Base-by-base conservation (phyloP, 106 monocot genomes). In the Dioscorea dumetorum region DNA sequence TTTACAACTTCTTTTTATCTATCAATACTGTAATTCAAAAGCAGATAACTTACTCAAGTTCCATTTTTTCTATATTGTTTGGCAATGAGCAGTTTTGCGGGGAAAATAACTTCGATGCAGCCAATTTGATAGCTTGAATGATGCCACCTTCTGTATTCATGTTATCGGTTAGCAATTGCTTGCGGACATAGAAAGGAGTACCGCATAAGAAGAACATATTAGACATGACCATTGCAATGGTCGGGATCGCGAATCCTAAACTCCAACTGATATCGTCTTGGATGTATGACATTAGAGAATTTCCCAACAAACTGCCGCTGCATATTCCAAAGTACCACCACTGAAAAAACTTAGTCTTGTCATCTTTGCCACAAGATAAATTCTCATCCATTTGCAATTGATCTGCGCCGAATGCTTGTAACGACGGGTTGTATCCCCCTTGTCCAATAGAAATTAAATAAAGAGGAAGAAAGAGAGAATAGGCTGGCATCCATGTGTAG, bases 281-380 rank as follows among this genome's bases (percentile, higher is more conserved):
- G 33, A 97, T 63, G 58, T 97, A 97, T 5, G 97, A 81, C 86
- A 92, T 92, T 71, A 82, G 56, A 3, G 86, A 82, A 59, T 89
- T 92, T 5, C 97, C 97, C 62, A 92, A 61, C 28, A 92, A 80
- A 66, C 91, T 92, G 9, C 97, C 97, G 22, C 76, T 82, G 74
- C 92, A 92, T 5, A 97, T 81, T 24, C 97, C 97, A 17, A 97
- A 89, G 78, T 97, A 97, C 97, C 97, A 97, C 89, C 97, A 97
- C 60, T 92, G 86, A 74, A 97, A 97, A 74, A 92, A 97, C 23
- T 54, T 76, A 24, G 22, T 67, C 22, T 60, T 74, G 6, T 81
- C 83, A 41, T 70, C 81, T 34, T 54, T 68, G 57, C 60, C 21
- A 24, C 62, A 35, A n/a, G 21, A 20, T 7, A 53, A 22, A 18